These are phyloP conservation scores for Fusarium odoratissimum DNA, from an alignment of 2,329 filamentous ascomycete genomes.

Conservation along the genomic window DNA sequence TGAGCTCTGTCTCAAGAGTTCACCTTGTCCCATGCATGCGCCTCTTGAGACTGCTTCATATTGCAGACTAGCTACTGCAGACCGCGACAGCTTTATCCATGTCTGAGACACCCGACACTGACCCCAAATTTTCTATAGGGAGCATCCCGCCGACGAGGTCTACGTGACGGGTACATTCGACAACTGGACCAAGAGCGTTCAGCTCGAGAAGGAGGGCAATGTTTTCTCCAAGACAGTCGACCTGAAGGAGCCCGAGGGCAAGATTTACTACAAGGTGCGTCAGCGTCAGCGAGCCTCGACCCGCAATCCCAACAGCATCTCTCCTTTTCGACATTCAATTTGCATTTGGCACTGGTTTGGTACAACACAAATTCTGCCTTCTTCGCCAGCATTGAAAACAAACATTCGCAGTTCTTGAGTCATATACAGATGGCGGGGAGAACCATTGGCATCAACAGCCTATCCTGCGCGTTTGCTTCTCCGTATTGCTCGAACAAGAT, in stretches of 20 bases:
- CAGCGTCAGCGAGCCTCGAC: slow-evolving; percentile 24
- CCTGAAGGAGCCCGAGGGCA: slow-evolving; percentile 72
- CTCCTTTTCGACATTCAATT: slow-evolving; percentile 19
- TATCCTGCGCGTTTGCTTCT: slow-evolving; percentile 27
- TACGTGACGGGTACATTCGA: slow-evolving; percentile 97
- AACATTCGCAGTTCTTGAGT: neutral
- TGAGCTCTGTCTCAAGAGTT: slow-evolving; percentile 29
- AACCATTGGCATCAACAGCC: neutral
- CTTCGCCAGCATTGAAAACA: slow-evolving; percentile 9
- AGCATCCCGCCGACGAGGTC: slow-evolving; percentile 84
- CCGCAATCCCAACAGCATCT: slow-evolving; percentile 9
- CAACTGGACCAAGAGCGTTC: slow-evolving; percentile 88
- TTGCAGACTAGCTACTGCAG: slow-evolving; percentile 20
- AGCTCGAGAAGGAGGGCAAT: slow-evolving; percentile 80
- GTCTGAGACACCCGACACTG: slow-evolving; percentile 43
- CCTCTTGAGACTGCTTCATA: slow-evolving; percentile 11
- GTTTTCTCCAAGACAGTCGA: slow-evolving; percentile 84
- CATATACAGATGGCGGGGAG: slow-evolving; percentile 8
- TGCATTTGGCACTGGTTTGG: slow-evolving; percentile 14
- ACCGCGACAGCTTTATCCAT: slow-evolving; percentile 20
- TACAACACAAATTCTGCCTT: neutral
- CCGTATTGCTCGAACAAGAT: slow-evolving; percentile 20
- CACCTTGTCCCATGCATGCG: neutral
- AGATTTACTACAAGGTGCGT: slow-evolving; percentile 94
- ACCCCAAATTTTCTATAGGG: slow-evolving; percentile 66